Evolutionary conservation across 1,284 basidiomycete genomes (phyloP).

Genomic region (Irpex rosettiformis): DNA sequence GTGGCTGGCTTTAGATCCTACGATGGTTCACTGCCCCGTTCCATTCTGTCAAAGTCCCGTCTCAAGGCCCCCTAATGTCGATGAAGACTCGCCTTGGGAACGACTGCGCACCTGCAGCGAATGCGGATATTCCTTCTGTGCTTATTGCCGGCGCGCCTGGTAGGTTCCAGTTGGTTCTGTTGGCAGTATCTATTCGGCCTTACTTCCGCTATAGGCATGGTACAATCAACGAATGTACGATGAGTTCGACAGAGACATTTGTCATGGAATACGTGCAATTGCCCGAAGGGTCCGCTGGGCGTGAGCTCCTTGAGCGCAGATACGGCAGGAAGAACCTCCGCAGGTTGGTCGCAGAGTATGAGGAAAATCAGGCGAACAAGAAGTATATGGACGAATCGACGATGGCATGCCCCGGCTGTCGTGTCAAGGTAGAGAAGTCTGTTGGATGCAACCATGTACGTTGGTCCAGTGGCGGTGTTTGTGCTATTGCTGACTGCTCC

Average conservation of each 20-base stretch:
- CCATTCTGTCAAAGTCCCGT: conserved; percentile 69
- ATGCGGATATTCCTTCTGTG: conserved; percentile 71
- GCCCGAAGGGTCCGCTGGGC: conserved; percentile 44
- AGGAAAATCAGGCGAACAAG: conserved; percentile 66
- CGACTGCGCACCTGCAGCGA: conserved; percentile 62
- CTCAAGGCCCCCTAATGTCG: conserved; percentile 41
- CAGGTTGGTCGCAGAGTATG: conserved; percentile 52
- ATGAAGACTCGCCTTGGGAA: conserved; percentile 61
- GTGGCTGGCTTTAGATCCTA: conserved; percentile 52
- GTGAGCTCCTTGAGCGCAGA: conserved; percentile 49
- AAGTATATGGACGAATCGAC: conserved; percentile 62
- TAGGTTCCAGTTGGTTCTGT: conserved; percentile 32
- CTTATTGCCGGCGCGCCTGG: conserved; percentile 74
- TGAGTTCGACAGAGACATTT: conserved; percentile 57
- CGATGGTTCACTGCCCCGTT: conserved; percentile 73
- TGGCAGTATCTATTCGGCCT: neutral
- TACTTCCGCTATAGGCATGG: conserved; percentile 57
- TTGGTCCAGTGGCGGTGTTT: conserved; percentile 2
- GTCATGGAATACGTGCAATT: conserved; percentile 60
- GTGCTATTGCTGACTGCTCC: conserved; percentile 9
- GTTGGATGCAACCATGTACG: conserved; percentile 72
- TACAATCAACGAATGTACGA: conserved; percentile 59
- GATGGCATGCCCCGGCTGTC: conserved; percentile 68
- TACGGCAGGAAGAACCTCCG: conserved; percentile 58
- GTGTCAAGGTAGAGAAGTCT: conserved; percentile 68